Evolutionary conservation across 495 filamentous ascomycete genomes (phyloP).

Genomic region (Daldinia concentrica): DNA sequence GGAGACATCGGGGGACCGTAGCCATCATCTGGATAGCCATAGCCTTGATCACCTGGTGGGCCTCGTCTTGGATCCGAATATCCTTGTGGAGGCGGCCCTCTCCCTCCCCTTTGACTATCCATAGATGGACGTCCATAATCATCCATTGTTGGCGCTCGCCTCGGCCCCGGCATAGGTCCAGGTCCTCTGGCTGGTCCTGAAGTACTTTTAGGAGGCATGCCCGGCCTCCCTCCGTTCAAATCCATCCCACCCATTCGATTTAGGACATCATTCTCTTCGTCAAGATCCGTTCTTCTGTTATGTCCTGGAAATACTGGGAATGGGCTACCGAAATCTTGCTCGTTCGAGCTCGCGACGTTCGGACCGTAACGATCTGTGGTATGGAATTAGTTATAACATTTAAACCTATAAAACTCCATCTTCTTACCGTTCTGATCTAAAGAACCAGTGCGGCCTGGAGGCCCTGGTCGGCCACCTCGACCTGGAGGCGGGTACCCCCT

Average conservation of each 20-base stretch:
- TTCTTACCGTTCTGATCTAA: constrained; percentile 51
- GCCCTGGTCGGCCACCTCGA: constrained; percentile 52
- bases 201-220: constrained; percentile 29
- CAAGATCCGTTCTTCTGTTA: constrained; percentile 56
- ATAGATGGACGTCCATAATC: constrained; percentile 48
- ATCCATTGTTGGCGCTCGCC: constrained; percentile 48
- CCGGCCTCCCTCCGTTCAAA: constrained; percentile 56
- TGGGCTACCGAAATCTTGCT: constrained; percentile 69
- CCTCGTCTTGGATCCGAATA: constrained; percentile 55
- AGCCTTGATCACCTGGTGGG: constrained; percentile 50
- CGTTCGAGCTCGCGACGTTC: constrained; percentile 53
- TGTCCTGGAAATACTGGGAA: constrained; percentile 72
- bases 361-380: constrained; percentile 48
- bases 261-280: constrained; percentile 59
- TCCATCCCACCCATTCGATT: constrained; percentile 68
- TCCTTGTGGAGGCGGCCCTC: constrained; percentile 50
- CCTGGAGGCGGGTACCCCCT: constrained; percentile 54
- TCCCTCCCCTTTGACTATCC: constrained; percentile 49
- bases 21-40: constrained; percentile 49
- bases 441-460: constrained; percentile 44
- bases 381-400: constrained; percentile 24
- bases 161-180: constrained; percentile 42
- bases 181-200: constrained; percentile 49
- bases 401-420: neutral
- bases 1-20: constrained; percentile 48